Base-by-base conservation (phyloP, 768 basidiomycete species). In the Boletus pseudo-olivaceus region DNA sequence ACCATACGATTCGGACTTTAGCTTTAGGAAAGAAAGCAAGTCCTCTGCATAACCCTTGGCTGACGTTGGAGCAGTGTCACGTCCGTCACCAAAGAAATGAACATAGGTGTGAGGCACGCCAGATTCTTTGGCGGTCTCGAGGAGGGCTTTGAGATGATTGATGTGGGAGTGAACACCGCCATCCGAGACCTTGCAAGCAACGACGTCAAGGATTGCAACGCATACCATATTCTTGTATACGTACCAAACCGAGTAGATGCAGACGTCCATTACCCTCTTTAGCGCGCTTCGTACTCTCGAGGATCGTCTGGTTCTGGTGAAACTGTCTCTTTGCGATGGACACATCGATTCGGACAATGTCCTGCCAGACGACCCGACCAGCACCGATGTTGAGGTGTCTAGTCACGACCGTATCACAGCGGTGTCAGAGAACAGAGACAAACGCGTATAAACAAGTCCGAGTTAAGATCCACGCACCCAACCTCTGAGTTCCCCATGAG, bases 401-500 rank as follows among this genome's bases (percentile, higher is more conserved):
- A 56, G n/a, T 54, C 4, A 41, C 11, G 41, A 39, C 15, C 38
- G 45, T 26, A 34, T 30, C 34, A 14, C 4, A 23, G 29, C 33
- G 37, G 48, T n/a, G 19, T 51, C 42, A 54, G 7, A 34, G 51
- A 35, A 50, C 50, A 56, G 5, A 40, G 27, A 44, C 5, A 47
- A 20, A 17, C 11, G 29, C 4, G 19, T n/a, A 34, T 39, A 29
- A 12, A 23, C 23, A 2, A 3, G 20, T n/a, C 20, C 19, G 27
- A 55, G 32, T 20, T 9, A 23, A 46, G 29, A 51, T 32, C 5
- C 7, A 75, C 90, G 54, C 65, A 94, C 91, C 94, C 95, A 58
- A 97, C 94, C 74, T 98, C 94, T 3, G 94, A 96, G 75, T 98
- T 96, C 15, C 94, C 95, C 95, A 98, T 98, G 50, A 97, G 81